Base-by-base conservation (phyloP, 2,329 filamentous ascomycete species). In the Talaromyces verruculosus region DNA sequence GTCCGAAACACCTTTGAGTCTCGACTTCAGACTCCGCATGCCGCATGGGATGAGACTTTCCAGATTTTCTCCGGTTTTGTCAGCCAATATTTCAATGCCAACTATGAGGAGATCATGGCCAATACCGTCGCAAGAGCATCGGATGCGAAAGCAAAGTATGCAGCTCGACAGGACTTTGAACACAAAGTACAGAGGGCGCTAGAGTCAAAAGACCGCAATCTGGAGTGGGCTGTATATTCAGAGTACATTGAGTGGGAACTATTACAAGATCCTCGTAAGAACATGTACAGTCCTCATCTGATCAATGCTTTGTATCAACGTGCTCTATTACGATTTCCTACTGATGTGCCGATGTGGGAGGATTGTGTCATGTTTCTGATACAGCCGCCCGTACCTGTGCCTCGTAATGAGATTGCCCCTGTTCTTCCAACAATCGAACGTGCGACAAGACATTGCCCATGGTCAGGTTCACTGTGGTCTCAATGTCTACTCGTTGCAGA, bases 401-500 rank as follows among this genome's bases (percentile, higher is more conserved):
- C 82, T 69, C 82, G 77, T 66, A 81, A 77, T 71, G 75, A 71
- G 2, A 71, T 79, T 57, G 77, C 81, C 4, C 79, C 81, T 10
- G 77, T 91, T 43, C 84, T 96, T 10, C 86, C 91, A 57, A 85
- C 94, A 6, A 83, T 96, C 2, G 89, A 92, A 71, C 87, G 93
- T 69, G 93, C 92, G 13, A 95, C 93, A 10, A 87, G 89, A 51
- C 95, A 98, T 77, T 97, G 94, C 71, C 93, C 95, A 1, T 96
- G 93, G 90, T 96, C 93, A 6, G 95, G 95, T 17, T 85, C 87
- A 33, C 84, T 99, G 6, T 99, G 95, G 95, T 91, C 92, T 6
- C 89, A 94, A 70, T 93, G 93, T 69, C 89, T 99, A 30, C 80
- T 97, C 62, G 90, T 89, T 22, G 91, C 92, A 3, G 95, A 98